These are phyloP conservation scores for Puccinia brachypodii DNA, from an alignment of 1,284 basidiomycete genomes.

Conservation along the genomic window DNA sequence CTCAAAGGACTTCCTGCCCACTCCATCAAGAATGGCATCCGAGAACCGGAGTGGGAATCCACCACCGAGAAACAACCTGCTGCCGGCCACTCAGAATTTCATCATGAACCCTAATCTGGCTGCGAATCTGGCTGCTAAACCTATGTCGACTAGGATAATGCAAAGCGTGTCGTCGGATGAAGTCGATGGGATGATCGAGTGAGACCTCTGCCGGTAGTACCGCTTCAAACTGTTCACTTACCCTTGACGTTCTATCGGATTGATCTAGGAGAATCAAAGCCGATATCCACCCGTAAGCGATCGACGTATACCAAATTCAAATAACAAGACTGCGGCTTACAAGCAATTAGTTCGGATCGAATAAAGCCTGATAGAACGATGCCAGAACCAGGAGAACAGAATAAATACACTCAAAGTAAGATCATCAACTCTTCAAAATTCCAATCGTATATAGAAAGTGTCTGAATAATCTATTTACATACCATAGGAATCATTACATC, in stretches of 20 bases:
- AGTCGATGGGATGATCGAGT: conserved; percentile 23
- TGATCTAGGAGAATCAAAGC: conserved; percentile 8
- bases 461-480: background rate
- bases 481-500: conserved; percentile 30
- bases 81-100: background rate
- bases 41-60: background rate
- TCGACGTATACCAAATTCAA: too few species aligned
- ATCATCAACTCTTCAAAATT: background rate
- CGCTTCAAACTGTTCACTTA: too few species aligned
- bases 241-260: background rate
- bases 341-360: too few species aligned
- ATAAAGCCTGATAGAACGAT: conserved; percentile 1
- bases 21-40: background rate
- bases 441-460: background rate
- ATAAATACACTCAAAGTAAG: conserved; percentile 11
- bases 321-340: too few species aligned
- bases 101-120: background rate
- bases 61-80: background rate
- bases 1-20: conserved; percentile 17
- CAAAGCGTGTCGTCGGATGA: conserved; percentile 8
- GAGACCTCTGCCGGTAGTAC: too few species aligned
- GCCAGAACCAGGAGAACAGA: conserved; percentile 1
- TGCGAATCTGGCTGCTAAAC: background rate
- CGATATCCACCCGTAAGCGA: conserved; percentile 12
- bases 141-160: conserved; percentile 8